Evolutionary conservation across 2,329 filamentous ascomycete genomes (phyloP), one percentile per base, ranked within the genome.

Genomic region (Colletotrichum camelliae): DNA sequence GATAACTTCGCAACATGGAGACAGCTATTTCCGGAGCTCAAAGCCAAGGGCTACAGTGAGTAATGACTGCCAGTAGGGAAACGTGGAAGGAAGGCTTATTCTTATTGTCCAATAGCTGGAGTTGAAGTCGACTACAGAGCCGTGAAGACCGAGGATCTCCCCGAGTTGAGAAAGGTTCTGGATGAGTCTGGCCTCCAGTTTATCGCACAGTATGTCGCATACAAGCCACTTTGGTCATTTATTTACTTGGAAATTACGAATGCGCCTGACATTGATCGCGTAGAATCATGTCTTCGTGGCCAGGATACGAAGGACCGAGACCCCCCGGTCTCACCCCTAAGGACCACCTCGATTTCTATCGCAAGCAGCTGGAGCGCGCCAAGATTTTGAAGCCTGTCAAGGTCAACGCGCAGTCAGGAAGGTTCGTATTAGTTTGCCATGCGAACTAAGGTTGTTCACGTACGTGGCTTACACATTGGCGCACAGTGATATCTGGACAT

Each of bases 401-500:
- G 18, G 48, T 77, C 3, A 77, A 77, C 43, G 77, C 74, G 1
- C 76, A 78, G 15, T 77, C 77, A 18, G 78, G 78, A 64, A 72
- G 67, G 78, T 78, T 67, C 9, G 71, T 48, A 48, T 0, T 13
- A 7, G 43, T 35, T 35, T 7, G 3, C 4, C 6, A 33, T 4
- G 27, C 37, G 12, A 39, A 39, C 8, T 13, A 5, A 18, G 24
- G 16, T 21, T 55, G 0, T 48, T 48, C 10, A 18, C n/a, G 21
- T n/a, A 21, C 24, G 24, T 27, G 24, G 33, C 61, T 65, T 21
- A 65, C 61, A 3, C 35, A 1, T 27, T 16, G 35, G 0, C 4
- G 43, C 43, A 29, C 24, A 84, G 83, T 16, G 83, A 84, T 39
- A 72, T 79, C 27, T 84, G 81, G 80, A 78, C 79, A 6, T 64